Evolutionary conservation across 192 early-diverging fungal genomes (phyloP).

Genomic region (Coemansia sp.): DNA sequence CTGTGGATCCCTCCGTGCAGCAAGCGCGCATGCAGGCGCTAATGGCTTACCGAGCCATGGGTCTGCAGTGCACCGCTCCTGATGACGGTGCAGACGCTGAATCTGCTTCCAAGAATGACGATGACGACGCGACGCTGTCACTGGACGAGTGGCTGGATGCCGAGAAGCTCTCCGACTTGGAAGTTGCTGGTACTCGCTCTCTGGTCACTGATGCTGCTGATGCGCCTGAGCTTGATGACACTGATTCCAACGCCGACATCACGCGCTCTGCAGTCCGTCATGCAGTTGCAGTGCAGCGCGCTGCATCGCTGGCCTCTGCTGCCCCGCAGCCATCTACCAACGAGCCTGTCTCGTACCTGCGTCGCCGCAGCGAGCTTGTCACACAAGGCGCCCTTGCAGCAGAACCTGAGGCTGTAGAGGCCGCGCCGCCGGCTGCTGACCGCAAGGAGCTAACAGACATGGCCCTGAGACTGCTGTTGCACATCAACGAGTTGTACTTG

Average conservation of each 20-base stretch:
- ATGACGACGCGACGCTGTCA: slow-evolving; percentile 30
- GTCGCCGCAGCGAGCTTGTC: slow-evolving; percentile 31
- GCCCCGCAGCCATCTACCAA: slow-evolving; percentile 4
- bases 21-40: slow-evolving; percentile 51
- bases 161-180: slow-evolving; percentile 38
- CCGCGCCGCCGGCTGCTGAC: neutral
- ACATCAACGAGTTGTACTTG: slow-evolving; percentile 45
- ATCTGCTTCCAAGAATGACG: neutral
- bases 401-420: neutral
- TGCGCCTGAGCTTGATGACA: slow-evolving; percentile 47
- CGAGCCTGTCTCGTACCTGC: slow-evolving; percentile 51
- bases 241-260: neutral
- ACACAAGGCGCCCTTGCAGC: neutral
- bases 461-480: slow-evolving; percentile 38
- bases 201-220: slow-evolving; percentile 6
- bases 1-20: slow-evolving; percentile 34
- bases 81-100: slow-evolving; percentile 20
- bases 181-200: slow-evolving; percentile 22
- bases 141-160: slow-evolving; percentile 53
- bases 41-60: slow-evolving; percentile 53
- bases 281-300: neutral
- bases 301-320: neutral
- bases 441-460: slow-evolving; percentile 28
- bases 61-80: slow-evolving; percentile 50
- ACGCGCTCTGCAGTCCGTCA: neutral